Percentiles rank a stretch among this genome's conserved stretches.
phyloP scores from a whole-genome alignment of 495 filamentous ascomycete genomes.

The Penicilliopsis zonata region DNA sequence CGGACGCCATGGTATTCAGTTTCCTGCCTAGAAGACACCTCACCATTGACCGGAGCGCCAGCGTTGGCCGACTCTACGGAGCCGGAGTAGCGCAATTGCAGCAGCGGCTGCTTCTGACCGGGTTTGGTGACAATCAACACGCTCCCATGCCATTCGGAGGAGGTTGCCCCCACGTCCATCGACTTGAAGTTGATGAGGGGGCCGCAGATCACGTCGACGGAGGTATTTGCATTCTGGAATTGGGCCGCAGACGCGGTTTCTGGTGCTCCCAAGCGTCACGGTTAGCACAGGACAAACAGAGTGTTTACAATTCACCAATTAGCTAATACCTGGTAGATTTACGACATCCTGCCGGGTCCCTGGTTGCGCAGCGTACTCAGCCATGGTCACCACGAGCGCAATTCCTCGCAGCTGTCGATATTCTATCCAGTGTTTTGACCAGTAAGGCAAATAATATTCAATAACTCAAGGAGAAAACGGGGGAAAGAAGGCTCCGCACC shows the following conservation, averaged over 20 bases:
- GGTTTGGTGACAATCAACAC: conserved; percentile 69
- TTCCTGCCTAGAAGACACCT: conserved; percentile 3
- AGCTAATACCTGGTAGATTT: too few relatives aligned
- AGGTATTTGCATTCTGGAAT: conserved; percentile 13
- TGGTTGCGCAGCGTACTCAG: neutral
- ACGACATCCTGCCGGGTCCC: neutral
- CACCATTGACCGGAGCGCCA: conserved; percentile 4
- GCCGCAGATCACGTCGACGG: conserved; percentile 59
- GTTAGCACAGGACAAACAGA: too few relatives aligned
- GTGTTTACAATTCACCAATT: too few relatives aligned
- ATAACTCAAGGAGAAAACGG: too few relatives aligned
- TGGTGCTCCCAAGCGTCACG: too few relatives aligned
- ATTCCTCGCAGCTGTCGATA: too few relatives aligned
- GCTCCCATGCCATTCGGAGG: conserved; percentile 63
- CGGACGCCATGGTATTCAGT: conserved; percentile 40
- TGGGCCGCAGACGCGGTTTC: neutral
- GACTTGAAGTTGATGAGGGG: conserved; percentile 76
- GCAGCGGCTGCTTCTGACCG: conserved; percentile 37
- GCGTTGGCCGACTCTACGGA: conserved; percentile 11
- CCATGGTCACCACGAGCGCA: too few relatives aligned
- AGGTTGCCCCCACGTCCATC: conserved; percentile 50
- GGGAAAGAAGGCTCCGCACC: too few relatives aligned
- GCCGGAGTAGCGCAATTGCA: conserved; percentile 36
- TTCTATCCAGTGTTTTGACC: too few relatives aligned
- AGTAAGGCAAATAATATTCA: too few relatives aligned